Base-by-base conservation (phyloP, 768 basidiomycete species). In the Auricularia sp. region DNA sequence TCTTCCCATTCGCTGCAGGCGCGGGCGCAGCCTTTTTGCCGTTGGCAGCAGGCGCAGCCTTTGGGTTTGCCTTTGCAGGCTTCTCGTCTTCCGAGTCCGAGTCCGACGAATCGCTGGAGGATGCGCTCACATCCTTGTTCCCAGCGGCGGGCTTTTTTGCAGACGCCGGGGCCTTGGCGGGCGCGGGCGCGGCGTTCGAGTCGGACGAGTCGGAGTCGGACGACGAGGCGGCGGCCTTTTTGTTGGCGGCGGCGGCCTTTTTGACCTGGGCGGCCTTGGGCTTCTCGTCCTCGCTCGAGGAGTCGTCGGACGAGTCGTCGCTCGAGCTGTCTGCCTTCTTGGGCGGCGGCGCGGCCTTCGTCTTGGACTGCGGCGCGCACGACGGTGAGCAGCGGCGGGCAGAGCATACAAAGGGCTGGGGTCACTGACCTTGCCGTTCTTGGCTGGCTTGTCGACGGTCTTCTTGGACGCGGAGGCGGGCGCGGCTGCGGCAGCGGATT, bases 201-300 rank as follows among this genome's bases (percentile, higher is more conserved):
- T 77, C 81, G 14, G 79, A 74, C 3, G 78, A 77, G 16, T 69
- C 67, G n/a, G 74, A 74, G 8, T 69, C 65, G 61, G 66, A 54
- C 18, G 39, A 42, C 39, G 39, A 42, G 39, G 34, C 56, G 53
- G 51, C 68, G 64, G 71, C 72, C 65, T 72, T 72, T 64, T 47
- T 64, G 43, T 43, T 36, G 43, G 64, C 53, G 42, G 66, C 12
- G 11, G 64, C 61, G 21, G 54, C 8, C 66, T 69, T 71, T 47
- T 53, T 62, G 44, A 76, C 73, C 67, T 81, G 81, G 7, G 77
- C 75, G 44, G 80, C 56, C 56, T 59, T 59, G 23, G 56, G 56
- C 56, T 83, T 82, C 70, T 85, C 84, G 47, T 84, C 84, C 44
- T 75, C 72, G 67, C 73, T 73, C 14, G 74, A 75, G 14, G 68